A percentile compares a stretch with the other conserved stretches of the same genome.
These are phyloP conservation scores for Solanum pimpinellifolium DNA, from an alignment of 257 asterid species.

Conservation along the genomic window DNA sequence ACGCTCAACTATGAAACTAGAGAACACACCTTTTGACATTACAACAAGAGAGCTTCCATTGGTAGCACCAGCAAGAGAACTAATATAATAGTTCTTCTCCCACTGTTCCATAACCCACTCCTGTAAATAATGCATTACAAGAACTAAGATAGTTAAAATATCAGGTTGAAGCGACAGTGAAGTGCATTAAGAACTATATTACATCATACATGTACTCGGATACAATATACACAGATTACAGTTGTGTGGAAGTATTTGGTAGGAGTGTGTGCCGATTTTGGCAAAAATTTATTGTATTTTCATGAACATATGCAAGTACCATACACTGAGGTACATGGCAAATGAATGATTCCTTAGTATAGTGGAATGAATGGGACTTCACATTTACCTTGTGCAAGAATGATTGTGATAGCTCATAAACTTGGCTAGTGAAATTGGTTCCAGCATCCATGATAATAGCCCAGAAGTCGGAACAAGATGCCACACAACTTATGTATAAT, in stretches of 20 bases:
- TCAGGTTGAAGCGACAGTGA: background rate
- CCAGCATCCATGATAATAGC: constrained; percentile 43
- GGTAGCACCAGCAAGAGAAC: constrained; percentile 31
- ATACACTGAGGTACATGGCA: background rate
- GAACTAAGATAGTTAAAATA: background rate
- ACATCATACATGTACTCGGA: background rate
- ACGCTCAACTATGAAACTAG: background rate
- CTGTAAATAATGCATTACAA: constrained; percentile 2
- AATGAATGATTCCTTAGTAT: background rate
- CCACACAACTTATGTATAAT: constrained; percentile 26
- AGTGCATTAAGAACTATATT: background rate
- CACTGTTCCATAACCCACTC: constrained; percentile 45
- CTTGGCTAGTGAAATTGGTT: constrained; percentile 26
- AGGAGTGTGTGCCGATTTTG: background rate
- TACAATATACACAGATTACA: background rate
- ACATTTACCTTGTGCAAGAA: constrained; percentile 30
- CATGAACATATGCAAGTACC: background rate
- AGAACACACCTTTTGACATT: constrained; percentile 35
- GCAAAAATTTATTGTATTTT: background rate
- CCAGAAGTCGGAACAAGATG: constrained; percentile 36
- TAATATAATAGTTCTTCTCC: constrained; percentile 36
- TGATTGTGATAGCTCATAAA: constrained; percentile 24
- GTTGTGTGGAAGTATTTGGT: background rate
- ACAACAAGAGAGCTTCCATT: constrained; percentile 36
- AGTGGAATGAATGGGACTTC: background rate